phyloP scores from a whole-genome alignment of 140 eudicot genomes.

The Stevia rebaudiana region DNA sequence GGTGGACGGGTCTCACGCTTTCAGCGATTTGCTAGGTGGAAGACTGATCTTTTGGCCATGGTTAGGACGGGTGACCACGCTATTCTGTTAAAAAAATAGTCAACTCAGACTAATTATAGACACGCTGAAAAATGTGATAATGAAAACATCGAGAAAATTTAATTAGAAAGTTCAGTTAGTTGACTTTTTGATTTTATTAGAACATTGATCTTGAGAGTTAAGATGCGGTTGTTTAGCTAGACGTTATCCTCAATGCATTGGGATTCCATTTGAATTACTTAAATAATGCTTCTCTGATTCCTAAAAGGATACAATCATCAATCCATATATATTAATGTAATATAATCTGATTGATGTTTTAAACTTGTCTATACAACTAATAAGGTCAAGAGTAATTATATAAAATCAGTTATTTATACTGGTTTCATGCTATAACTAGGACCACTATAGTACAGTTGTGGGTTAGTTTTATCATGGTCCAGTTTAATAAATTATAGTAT shows the following conservation, averaged over 20 bases:
- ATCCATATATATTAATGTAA: too few relatives aligned
- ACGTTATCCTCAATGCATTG: slow-evolving; percentile 32
- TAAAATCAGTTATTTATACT: too few relatives aligned
- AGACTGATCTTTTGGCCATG: too few relatives aligned
- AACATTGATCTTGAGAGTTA: slow-evolving; percentile 9
- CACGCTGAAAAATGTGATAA: background rate
- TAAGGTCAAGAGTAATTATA: too few relatives aligned
- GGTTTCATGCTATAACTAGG: background rate
- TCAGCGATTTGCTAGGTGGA: too few relatives aligned
- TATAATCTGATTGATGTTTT: too few relatives aligned
- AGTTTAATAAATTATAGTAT: background rate
- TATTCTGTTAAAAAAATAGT: too few relatives aligned
- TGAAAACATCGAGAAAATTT: background rate
- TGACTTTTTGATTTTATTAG: slow-evolving; percentile 23
- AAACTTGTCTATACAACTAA: too few relatives aligned
- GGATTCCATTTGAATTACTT: slow-evolving; percentile 19
- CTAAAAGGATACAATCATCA: background rate
- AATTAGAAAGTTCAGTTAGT: background rate
- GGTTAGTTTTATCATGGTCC: slow-evolving; percentile 11
- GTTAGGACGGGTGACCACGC: too few relatives aligned
- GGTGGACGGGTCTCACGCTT: too few relatives aligned
- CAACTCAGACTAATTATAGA: too few relatives aligned
- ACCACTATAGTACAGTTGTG: slow-evolving; percentile 2
- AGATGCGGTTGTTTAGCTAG: slow-evolving; percentile 17
- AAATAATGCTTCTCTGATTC: slow-evolving; percentile 22